Evolutionary conservation across 1,139 yeast genomes (phyloP).

Genomic region (Protomyces inouyei): DNA sequence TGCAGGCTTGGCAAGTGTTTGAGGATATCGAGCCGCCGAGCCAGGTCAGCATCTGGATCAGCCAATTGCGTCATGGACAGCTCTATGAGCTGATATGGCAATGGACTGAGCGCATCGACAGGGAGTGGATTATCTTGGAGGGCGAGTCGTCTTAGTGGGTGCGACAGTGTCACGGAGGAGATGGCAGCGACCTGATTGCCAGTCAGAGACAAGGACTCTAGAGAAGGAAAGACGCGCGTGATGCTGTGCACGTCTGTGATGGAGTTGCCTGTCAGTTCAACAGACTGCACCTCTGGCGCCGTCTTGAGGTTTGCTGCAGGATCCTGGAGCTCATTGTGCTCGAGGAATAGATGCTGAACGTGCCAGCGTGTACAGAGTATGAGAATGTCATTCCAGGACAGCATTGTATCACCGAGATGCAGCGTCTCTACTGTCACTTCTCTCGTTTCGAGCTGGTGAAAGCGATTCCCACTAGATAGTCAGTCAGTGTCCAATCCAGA

Average conservation of each 20-base stretch:
- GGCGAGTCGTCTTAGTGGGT: not conserved
- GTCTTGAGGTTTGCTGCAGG: not conserved
- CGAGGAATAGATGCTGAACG: not conserved
- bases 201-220: not conserved
- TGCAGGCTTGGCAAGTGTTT: constrained; percentile 2
- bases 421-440: not conserved
- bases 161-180: not conserved
- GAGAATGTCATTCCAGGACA: not conserved
- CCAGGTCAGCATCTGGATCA: not conserved
- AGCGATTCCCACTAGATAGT: constrained; percentile 11
- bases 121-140: not conserved
- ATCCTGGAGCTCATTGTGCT: constrained; percentile 4
- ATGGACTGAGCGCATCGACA: not conserved
- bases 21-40: not conserved
- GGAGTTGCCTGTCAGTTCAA: constrained; percentile 11
- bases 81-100: not conserved
- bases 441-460: not conserved
- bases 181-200: constrained; percentile 3
- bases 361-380: not conserved
- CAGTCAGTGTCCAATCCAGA: not conserved
- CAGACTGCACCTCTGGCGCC: not conserved
- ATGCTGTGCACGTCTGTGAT: constrained; percentile 1
- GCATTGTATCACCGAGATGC: not conserved
- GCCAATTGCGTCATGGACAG: not conserved
- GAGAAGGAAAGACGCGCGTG: not conserved